Evolutionary conservation across 2,329 filamentous ascomycete genomes (phyloP), one percentile per base, ranked within the genome.

Genomic region (Xylariaceae sp.): DNA sequence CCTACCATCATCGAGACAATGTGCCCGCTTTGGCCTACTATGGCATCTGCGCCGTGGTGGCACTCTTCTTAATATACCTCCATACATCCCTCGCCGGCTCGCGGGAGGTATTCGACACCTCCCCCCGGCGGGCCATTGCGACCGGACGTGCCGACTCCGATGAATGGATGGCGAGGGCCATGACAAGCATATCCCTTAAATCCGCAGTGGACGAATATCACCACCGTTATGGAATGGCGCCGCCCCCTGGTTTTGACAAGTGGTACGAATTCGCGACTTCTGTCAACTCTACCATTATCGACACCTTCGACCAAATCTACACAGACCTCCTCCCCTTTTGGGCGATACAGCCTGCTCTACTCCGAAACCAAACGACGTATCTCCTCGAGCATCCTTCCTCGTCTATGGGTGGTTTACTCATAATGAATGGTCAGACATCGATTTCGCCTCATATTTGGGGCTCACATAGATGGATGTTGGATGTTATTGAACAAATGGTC

Each of bases 161-260:
- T 51, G 60, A 67, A 12, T 68, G 73, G 45, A 76, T 80, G 65
- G 40, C 71, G 66, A 42, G 77, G 79, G 69, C 76, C 11, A 66
- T 64, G 41, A 70, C 70, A 40, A 73, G 73, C 40, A 78, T 76
- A 50, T 80, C 77, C 1, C 70, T 89, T 37, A 71, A 73, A 27
- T 78, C 82, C 45, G 85, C 86, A 8, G 80, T 86, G n/a, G 68
- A 71, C 19, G 84, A 87, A 64, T 89, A 89, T 67, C 77, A 77
- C 51, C 76, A 77, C 46, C 79, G 86, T 54, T 86, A 88, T 67
- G 76, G 78, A 12, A 76, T 88, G 59, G 74, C 80, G 34, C 86
- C 86, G n/a, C 86, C 86, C 34, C 87, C 87, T 2, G 78, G 87
- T 62, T 88, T 88, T 61, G 84, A 88, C 67, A 84, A 83, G 61